Conservation (phyloP, 441 rosid species). For the Corymbia calophylla region DNA sequence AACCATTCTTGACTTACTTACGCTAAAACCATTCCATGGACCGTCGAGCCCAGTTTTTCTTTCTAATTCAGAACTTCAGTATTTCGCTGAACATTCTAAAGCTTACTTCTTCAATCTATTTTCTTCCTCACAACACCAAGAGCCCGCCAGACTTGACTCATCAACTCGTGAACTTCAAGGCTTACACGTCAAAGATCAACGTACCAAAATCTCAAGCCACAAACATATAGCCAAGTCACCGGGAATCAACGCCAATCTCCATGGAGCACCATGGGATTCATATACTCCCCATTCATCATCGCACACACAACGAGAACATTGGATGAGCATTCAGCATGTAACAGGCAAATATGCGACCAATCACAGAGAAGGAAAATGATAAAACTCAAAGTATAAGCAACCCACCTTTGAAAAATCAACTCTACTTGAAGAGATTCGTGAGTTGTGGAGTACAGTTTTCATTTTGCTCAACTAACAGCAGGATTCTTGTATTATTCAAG, state of each 20-base stretch:
- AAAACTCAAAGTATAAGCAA: not conserved
- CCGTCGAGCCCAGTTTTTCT: not conserved
- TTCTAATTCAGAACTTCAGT: not conserved
- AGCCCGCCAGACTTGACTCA: not conserved
- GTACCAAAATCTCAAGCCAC: not conserved
- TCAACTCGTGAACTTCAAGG: not conserved
- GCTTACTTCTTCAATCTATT: not conserved
- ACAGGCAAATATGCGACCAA: not conserved
- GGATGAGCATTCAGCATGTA: not conserved
- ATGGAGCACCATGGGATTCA: not conserved
- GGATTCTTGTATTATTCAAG: not conserved
- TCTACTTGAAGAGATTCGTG: not conserved
- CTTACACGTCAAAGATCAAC: not conserved
- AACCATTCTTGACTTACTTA: not conserved
- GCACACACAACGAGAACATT: not conserved
- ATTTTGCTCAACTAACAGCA: not conserved
- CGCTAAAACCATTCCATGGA: not conserved
- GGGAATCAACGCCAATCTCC: not conserved
- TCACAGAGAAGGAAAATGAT: not conserved
- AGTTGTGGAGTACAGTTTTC: not conserved
- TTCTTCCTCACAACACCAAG: not conserved
- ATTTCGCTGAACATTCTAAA: not conserved
- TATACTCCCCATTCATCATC: not conserved
- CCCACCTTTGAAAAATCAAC: not conserved
- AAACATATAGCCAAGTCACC: not conserved